These are phyloP conservation scores for Heliosperma pusillum DNA, from an alignment of 148 eudicot genomes.

Conservation along the genomic window DNA sequence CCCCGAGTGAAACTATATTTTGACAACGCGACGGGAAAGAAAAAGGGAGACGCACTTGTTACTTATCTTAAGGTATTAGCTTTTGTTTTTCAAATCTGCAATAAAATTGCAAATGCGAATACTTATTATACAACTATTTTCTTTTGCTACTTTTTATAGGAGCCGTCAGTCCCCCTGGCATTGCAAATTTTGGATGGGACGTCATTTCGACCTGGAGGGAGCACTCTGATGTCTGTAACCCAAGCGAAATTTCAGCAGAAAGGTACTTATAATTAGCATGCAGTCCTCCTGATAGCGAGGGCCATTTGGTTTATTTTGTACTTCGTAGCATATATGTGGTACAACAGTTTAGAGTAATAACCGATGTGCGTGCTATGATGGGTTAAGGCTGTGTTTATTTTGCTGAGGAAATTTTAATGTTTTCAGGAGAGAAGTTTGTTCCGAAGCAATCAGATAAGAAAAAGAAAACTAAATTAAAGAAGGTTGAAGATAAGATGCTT, in stretches of 20 bases:
- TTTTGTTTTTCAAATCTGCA: conserved; percentile 2
- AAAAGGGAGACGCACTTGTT: conserved; percentile 97
- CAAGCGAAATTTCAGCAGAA: conserved; percentile 95
- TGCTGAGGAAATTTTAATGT: conserved; percentile 9
- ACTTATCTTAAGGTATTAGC: conserved; percentile 77
- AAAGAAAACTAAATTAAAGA: conserved; percentile 85
- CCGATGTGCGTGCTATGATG: background rate
- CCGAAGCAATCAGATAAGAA: conserved; percentile 84
- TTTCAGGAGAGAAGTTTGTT: conserved; percentile 82
- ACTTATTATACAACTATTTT: background rate
- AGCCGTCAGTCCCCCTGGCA: conserved; percentile 93
- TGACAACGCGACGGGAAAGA: conserved; percentile 82
- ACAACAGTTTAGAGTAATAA: background rate
- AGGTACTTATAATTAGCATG: conserved; percentile 42
- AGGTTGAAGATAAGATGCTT: conserved; percentile 95
- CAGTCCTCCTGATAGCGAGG: background rate
- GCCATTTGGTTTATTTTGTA: background rate
- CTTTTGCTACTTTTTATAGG: conserved; percentile 40
- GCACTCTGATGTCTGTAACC: conserved; percentile 69
- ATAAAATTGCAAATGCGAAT: background rate
- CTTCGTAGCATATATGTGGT: too few species aligned
- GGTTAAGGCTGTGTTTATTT: conserved; percentile 2
- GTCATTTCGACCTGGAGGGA: conserved; percentile 80
- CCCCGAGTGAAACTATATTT: conserved; percentile 93
- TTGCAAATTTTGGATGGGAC: conserved; percentile 80